Conservation (phyloP, 805 yeast species). For the Candida corydali region DNA sequence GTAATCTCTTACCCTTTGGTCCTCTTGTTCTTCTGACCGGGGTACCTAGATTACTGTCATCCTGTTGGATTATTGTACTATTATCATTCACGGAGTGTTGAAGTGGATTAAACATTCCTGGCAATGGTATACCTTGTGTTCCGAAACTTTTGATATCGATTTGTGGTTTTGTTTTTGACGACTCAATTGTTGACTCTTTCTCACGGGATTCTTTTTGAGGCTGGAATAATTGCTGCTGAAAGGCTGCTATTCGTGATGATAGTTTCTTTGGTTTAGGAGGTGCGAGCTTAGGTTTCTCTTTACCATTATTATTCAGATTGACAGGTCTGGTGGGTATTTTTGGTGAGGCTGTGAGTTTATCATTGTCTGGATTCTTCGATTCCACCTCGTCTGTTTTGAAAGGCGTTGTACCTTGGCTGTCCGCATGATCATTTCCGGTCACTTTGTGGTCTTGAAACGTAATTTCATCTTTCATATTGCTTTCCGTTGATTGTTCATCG, state of each 20-base stretch:
- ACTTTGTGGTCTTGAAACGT: too few species aligned
- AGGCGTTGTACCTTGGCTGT: too few species aligned
- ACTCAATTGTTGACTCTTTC: conserved; percentile 16
- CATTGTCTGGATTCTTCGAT: too few species aligned
- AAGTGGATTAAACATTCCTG: conserved; percentile 49
- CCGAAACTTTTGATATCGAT: conserved; percentile 58
- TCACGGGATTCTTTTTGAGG: not conserved
- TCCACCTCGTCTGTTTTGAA: too few species aligned
- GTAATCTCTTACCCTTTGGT: conserved; percentile 70
- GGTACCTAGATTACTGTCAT: conserved; percentile 8
- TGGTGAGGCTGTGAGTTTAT: too few species aligned
- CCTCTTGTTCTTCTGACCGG: conserved; percentile 57
- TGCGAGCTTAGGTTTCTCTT: conserved; percentile 27
- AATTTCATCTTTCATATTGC: too few species aligned
- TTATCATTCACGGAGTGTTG: not conserved
- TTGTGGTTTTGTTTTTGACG: not conserved
- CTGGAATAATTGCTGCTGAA: conserved; percentile 64
- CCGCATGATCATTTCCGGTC: too few species aligned
- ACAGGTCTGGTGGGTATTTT: not conserved
- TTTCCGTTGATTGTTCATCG: too few species aligned
- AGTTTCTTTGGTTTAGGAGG: conserved; percentile 77
- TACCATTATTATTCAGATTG: not conserved
- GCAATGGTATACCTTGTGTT: conserved; percentile 46
- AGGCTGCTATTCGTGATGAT: conserved; percentile 75
- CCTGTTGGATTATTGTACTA: conserved; percentile 12